A percentile compares a stretch with the other conserved stretches of the same genome.
phyloP scores from a whole-genome alignment of 306 rosid species.

The Fragaria iinumae region DNA sequence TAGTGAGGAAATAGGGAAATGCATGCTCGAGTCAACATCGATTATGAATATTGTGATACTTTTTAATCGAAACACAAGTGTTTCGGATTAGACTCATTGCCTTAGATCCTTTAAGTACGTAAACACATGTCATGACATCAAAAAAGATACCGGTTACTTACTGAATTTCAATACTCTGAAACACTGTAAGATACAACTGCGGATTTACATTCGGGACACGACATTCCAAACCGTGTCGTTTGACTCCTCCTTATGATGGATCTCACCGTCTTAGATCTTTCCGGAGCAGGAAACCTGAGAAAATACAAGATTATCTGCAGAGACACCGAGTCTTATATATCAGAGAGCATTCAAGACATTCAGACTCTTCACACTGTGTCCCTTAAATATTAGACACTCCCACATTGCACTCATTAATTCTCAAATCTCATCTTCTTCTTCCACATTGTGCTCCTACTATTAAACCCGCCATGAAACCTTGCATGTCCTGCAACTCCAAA shows the following conservation, averaged over 20 bases:
- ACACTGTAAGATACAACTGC: too few species aligned
- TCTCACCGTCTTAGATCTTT: slow-evolving; percentile 3
- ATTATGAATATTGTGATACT: neutral
- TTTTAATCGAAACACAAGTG: neutral
- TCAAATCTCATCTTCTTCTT: slow-evolving; percentile 3
- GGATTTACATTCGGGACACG: fast-evolving
- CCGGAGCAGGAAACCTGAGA: neutral
- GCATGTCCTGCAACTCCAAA: slow-evolving; percentile 17
- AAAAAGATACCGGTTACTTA: neutral
- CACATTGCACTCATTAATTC: slow-evolving; percentile 11
- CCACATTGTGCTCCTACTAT: neutral
- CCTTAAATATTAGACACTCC: slow-evolving; percentile 3
- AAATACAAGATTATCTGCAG: slow-evolving; percentile 6
- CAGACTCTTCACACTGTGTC: slow-evolving; percentile 1
- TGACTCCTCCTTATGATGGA: neutral
- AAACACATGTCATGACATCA: neutral
- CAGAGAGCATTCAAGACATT: neutral
- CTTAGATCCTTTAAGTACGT: neutral
- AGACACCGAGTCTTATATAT: neutral
- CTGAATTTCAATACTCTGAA: neutral
- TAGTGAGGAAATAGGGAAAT: neutral
- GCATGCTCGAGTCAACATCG: neutral
- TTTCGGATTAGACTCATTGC: neutral
- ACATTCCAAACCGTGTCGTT: neutral
- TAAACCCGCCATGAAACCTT: slow-evolving; percentile 35